These are phyloP conservation scores for Sphagnum tenellum DNA, from an alignment of 225 moss, liverwort and hornwort genomes.

Conservation along the genomic window DNA sequence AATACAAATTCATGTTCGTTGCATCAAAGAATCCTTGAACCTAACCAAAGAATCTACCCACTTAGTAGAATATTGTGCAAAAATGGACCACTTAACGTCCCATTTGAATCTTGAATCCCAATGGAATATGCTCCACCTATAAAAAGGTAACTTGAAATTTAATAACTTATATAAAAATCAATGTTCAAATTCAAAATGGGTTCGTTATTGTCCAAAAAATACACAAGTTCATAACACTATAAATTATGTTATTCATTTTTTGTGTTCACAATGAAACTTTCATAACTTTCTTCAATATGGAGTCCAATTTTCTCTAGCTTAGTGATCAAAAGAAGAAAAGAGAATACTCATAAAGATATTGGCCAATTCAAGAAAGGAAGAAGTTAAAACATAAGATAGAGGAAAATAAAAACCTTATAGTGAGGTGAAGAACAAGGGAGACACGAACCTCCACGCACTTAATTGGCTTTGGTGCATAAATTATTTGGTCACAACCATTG, in stretches of 20 bases:
- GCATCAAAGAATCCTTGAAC: too few species aligned
- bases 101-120: slow-evolving; percentile 63
- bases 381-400: neutral
- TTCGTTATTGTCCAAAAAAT: neutral
- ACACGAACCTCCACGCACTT: slow-evolving; percentile 73
- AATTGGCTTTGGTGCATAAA: slow-evolving; percentile 67
- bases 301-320: neutral
- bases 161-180: neutral
- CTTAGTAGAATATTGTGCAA: too few species aligned
- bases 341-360: neutral
- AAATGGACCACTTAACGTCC: slow-evolving; percentile 36
- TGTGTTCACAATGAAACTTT: neutral
- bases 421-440: slow-evolving; percentile 67
- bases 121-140: slow-evolving; percentile 54
- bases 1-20: too few species aligned
- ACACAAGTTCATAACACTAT: neutral
- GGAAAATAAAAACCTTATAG: slow-evolving; percentile 32
- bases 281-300: neutral
- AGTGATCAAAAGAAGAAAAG: neutral
- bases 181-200: neutral
- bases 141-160: slow-evolving; percentile 48
- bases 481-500: slow-evolving; percentile 26
- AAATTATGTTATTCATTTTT: neutral
- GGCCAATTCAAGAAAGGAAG: too few species aligned
- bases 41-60: too few species aligned